Conservation (phyloP, 139 green algal genomes). For the Chlorokybus atmophyticus region DNA sequence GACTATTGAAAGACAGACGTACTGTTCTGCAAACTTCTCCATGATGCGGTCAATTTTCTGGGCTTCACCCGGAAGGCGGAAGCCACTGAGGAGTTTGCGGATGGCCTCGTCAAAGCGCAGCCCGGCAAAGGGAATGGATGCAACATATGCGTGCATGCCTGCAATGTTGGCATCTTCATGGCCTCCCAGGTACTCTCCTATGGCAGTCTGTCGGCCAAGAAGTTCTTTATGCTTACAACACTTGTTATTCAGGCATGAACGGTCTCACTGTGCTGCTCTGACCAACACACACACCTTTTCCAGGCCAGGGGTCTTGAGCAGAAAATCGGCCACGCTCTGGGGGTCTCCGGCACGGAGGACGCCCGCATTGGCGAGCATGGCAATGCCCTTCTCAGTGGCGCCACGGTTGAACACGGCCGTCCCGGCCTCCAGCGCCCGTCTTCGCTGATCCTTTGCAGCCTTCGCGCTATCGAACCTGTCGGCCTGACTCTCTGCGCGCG, state of each 20-base stretch:
- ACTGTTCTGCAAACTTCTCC: constrained; percentile 97
- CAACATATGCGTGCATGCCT: constrained; percentile 96
- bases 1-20: no score
- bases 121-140: constrained; percentile 71
- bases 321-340: no score
- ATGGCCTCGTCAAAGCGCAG: constrained; percentile 86
- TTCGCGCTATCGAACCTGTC: no score
- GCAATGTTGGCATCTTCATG: constrained; percentile 70
- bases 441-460: no score
- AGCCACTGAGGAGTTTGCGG: constrained; percentile 40
- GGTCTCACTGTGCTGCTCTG: no score
- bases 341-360: no score
- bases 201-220: constrained; percentile 68
- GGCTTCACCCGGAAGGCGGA: constrained; percentile 82
- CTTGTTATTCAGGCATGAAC: no score
- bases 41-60: constrained; percentile 99
- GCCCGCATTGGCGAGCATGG: not conserved
- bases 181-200: constrained; percentile 93
- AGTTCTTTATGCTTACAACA: no score
- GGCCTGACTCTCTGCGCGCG: no score
- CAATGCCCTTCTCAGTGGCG: constrained; percentile 84
- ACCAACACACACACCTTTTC: constrained; percentile 29
- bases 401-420: no score
- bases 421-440: no score
- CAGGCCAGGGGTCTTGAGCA: constrained; percentile 19